phyloP scores from a whole-genome alignment of 2,329 filamentous ascomycete species.

The Madurella fahalii region DNA sequence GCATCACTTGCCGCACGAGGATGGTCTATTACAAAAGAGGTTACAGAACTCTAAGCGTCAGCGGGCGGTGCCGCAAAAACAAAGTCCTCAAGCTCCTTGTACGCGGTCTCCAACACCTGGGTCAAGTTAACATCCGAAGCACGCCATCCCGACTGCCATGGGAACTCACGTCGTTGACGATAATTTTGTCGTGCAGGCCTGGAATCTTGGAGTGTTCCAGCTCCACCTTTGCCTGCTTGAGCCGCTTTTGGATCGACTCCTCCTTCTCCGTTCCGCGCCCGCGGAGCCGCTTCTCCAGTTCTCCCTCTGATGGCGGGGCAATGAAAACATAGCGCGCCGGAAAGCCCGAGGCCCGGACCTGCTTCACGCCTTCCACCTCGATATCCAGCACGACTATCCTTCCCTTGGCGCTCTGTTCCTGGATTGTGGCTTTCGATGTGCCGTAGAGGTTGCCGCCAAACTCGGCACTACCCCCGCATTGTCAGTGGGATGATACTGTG shows the following conservation, averaged over 20 bases:
- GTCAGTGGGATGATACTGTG: background rate
- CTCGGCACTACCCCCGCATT: constrained; percentile 51
- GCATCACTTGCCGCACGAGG: background rate
- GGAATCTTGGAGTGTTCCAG: constrained; percentile 66
- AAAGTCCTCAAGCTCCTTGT: constrained; percentile 27
- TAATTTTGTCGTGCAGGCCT: constrained; percentile 48
- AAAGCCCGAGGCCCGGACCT: constrained; percentile 73
- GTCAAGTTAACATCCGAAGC: background rate
- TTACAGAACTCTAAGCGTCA: constrained; percentile 1
- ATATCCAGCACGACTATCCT: constrained; percentile 84
- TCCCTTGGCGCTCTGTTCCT: constrained; percentile 66
- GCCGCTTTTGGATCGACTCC: constrained; percentile 63
- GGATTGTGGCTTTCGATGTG: constrained; percentile 74
- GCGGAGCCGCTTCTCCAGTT: constrained; percentile 69
- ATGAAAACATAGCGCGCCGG: constrained; percentile 81
- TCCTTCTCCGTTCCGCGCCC: constrained; percentile 76
- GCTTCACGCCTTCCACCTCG: constrained; percentile 97
- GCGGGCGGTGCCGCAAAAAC: constrained; percentile 17
- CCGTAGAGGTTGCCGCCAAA: constrained; percentile 88
- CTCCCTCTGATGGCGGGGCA: constrained; percentile 69
- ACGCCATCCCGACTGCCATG: background rate
- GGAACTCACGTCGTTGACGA: constrained; percentile 30
- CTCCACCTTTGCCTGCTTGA: constrained; percentile 69
- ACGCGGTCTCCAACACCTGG: constrained; percentile 26
- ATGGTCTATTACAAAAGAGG: constrained; percentile 1